Base-by-base conservation (phyloP, 108 stramenopile genomes). In the Cyclotella baltica region DNA sequence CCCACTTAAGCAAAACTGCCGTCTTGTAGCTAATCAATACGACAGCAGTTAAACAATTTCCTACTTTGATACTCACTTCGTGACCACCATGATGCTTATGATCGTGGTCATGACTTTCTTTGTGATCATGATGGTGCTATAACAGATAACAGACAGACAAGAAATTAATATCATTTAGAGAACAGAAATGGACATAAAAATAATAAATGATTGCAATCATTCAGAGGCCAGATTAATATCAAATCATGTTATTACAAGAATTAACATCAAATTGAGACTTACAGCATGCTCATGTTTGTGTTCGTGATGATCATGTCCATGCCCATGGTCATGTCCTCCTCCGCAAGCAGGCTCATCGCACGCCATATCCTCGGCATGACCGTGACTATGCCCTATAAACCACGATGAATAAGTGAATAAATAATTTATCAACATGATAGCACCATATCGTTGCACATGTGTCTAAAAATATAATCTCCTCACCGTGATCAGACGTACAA, bases 231-330 rank as follows among this genome's bases (percentile, higher is more conserved):
- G n/a, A n/a, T n/a, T n/a, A n/a, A n/a, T n/a, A n/a, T n/a, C n/a
- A n/a, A n/a, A n/a, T n/a, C n/a, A n/a, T n/a, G n/a, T n/a, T n/a
- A n/a, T n/a, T n/a, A n/a, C n/a, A n/a, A n/a, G n/a, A n/a, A n/a
- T n/a, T n/a, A n/a, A n/a, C n/a, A n/a, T n/a, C n/a, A n/a, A n/a
- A n/a, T n/a, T n/a, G 1, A 6, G 35, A 51, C 62, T 50, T 23
- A 69, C 59, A 38, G 71, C 69, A 35, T 79, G 40, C 13, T 43
- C 40, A 27, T 66, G 53, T 28, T 71, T 43, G 48, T 62, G 70
- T 19, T 70, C 69, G 36, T 78, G 77, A 58, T 65, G 57, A 51
- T 67, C 62, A 22, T 80, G 70, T 67, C 22, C 63, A 63, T 75
- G 62, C 46, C 79, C 67, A 62, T 62, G 31, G 48, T 47, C 46